These are phyloP conservation scores for Buddleja alternifolia DNA, from an alignment of 257 asterid genomes.

Conservation along the genomic window DNA sequence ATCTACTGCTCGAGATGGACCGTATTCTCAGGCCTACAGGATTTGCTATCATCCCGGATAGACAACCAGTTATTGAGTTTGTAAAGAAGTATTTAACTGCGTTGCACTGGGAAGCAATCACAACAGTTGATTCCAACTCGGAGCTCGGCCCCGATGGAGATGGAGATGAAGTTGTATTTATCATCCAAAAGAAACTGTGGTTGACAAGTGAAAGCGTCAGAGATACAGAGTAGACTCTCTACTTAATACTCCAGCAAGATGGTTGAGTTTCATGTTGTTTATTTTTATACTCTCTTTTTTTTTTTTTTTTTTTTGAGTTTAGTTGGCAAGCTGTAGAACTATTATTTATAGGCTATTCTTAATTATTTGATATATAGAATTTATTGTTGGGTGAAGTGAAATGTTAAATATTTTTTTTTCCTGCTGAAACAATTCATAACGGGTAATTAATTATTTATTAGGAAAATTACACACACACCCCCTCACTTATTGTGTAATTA, in stretches of 20 bases:
- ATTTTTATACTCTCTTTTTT: conserved; percentile 24
- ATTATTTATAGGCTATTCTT: conserved; percentile 55
- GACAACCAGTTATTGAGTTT: conserved; percentile 72
- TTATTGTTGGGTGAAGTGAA: conserved; percentile 33
- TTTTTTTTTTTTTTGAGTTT: conserved; percentile 32
- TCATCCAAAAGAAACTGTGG: conserved; percentile 87
- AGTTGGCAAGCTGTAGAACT: conserved; percentile 38
- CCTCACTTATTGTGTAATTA: no score
- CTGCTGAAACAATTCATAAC: neutral
- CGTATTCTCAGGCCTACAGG: conserved; percentile 95
- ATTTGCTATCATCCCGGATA: conserved; percentile 70
- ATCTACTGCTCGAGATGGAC: conserved; percentile 85
- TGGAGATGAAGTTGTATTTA: conserved; percentile 64
- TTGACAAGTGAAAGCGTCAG: conserved; percentile 85
- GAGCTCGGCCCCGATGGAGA: conserved; percentile 60
- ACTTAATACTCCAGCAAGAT: neutral
- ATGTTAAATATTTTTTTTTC: conserved; percentile 14
- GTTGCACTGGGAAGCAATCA: conserved; percentile 89
- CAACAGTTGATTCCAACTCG: conserved; percentile 50
- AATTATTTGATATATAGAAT: conserved; percentile 38
- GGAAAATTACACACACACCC: no score
- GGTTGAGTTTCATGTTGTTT: conserved; percentile 7
- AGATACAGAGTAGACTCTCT: conserved; percentile 54
- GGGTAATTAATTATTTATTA: no score
- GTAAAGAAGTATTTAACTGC: conserved; percentile 77